These are phyloP conservation scores for Mycena amicta DNA, from an alignment of 768 basidiomycete species.

Conservation along the genomic window DNA sequence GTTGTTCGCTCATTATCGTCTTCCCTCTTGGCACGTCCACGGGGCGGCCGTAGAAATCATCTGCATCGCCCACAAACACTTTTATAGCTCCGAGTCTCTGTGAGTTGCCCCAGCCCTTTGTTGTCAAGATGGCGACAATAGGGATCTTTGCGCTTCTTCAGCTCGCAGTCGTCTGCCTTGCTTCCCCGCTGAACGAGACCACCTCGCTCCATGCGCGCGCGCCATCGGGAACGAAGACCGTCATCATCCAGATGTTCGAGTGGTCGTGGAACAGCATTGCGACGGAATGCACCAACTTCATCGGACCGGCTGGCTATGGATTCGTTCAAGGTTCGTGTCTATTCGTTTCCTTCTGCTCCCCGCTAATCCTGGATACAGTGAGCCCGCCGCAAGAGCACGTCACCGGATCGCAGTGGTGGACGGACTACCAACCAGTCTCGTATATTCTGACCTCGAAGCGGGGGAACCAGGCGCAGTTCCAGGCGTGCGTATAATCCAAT, in stretches of 20 bases:
- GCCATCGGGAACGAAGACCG: slow-evolving; percentile 37
- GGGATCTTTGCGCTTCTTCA: no score
- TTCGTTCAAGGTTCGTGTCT: slow-evolving; percentile 70
- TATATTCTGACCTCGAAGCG: slow-evolving; percentile 68
- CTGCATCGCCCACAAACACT: no score
- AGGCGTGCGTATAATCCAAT: slow-evolving; percentile 28
- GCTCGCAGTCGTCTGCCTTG: no score
- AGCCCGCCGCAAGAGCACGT: slow-evolving; percentile 63
- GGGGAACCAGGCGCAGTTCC: slow-evolving; percentile 57
- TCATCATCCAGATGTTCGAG: slow-evolving; percentile 73
- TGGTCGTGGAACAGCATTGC: slow-evolving; percentile 67
- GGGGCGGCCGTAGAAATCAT: no score
- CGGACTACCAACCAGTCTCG: slow-evolving; percentile 71
- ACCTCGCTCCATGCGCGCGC: no score
- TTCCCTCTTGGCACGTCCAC: no score
- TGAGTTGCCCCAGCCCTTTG: no score
- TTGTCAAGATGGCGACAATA: no score
- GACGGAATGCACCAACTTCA: slow-evolving; percentile 62
- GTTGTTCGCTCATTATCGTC: no score
- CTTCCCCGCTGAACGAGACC: no score
- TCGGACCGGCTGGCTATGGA: slow-evolving; percentile 72
- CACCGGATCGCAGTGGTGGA: slow-evolving; percentile 68
- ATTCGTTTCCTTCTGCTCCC: not conserved
- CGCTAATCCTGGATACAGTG: slow-evolving; percentile 28
- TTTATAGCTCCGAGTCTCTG: no score